These are phyloP conservation scores for Pisolithus sp. DNA, from an alignment of 768 basidiomycete genomes.

Conservation along the genomic window DNA sequence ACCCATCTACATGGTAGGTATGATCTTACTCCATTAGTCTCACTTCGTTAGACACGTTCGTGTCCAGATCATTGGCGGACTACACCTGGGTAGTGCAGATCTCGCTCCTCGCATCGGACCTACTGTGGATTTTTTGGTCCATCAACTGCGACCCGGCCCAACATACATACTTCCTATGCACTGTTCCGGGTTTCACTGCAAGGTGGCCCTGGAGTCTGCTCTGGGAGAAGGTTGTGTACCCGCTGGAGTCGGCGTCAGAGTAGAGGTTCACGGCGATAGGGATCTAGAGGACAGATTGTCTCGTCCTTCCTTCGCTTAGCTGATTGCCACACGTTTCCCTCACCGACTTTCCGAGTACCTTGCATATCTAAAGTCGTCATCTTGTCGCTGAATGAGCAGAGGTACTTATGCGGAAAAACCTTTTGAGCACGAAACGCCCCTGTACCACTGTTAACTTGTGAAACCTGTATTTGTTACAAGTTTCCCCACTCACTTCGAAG, in stretches of 20 bases:
- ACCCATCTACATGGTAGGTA: slow-evolving; percentile 68
- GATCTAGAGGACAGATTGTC: slow-evolving; percentile 31
- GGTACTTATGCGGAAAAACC: too few relatives aligned
- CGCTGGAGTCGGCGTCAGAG: slow-evolving; percentile 64
- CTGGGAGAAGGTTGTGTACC: slow-evolving; percentile 76
- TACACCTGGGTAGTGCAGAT: slow-evolving; percentile 76
- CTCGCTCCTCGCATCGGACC: slow-evolving; percentile 54
- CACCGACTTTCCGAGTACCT: too few relatives aligned
- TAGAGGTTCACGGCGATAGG: slow-evolving; percentile 48
- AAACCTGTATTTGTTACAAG: too few relatives aligned
- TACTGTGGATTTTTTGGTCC: slow-evolving; percentile 66
- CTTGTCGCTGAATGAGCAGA: too few relatives aligned
- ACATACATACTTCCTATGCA: slow-evolving; percentile 78
- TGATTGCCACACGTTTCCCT: too few relatives aligned
- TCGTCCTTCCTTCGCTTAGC: slow-evolving; percentile 13
- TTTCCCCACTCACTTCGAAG: too few relatives aligned
- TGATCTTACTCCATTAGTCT: background rate
- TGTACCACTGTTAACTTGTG: too few relatives aligned
- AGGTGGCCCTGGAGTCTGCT: slow-evolving; percentile 60
- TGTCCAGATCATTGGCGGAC: slow-evolving; percentile 65
- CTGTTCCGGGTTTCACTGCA: slow-evolving; percentile 74
- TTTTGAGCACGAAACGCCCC: too few relatives aligned
- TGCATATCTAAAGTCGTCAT: too few relatives aligned
- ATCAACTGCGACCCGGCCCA: slow-evolving; percentile 53
- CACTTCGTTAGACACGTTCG: background rate